Evolutionary conservation across 306 rosid genomes (phyloP).

Genomic region (Lathyrus tuberosus): DNA sequence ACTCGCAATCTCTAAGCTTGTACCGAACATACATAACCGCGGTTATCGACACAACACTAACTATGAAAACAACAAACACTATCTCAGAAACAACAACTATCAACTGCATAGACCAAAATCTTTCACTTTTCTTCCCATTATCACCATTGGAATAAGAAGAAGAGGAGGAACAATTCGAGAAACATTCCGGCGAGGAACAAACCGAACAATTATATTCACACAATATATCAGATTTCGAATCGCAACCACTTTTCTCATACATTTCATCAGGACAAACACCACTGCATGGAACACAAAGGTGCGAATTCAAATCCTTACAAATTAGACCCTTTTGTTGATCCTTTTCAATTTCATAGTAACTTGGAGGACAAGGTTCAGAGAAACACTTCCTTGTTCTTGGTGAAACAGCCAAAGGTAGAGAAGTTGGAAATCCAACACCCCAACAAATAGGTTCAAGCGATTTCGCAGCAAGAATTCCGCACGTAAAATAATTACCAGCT

Average conservation of each 20-base stretch:
- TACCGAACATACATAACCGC: constrained; percentile 73
- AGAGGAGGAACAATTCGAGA: constrained; percentile 57
- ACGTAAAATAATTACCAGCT: constrained; percentile 89
- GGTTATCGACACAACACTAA: constrained; percentile 62
- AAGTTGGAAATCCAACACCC: constrained; percentile 84
- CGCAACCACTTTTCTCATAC: constrained; percentile 63
- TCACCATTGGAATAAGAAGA: constrained; percentile 42
- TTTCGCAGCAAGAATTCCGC: constrained; percentile 75
- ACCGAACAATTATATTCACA: constrained; percentile 84
- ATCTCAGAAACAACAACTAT: constrained; percentile 73
- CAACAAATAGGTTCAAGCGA: constrained; percentile 85
- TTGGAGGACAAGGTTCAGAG: constrained; percentile 69
- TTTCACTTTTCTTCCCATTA: constrained; percentile 52
- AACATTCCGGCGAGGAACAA: constrained; percentile 65
- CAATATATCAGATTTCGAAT: constrained; percentile 56
- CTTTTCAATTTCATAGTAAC: constrained; percentile 60
- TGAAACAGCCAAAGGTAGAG: constrained; percentile 77
- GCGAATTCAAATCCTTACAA: constrained; percentile 59
- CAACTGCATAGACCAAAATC: constrained; percentile 70
- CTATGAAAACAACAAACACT: constrained; percentile 68
- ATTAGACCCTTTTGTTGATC: constrained; percentile 43
- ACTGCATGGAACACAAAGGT: constrained; percentile 76
- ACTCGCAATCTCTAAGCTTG: constrained; percentile 65
- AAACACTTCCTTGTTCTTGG: constrained; percentile 71
- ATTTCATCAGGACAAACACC: constrained; percentile 69